Conservation (phyloP, 2,329 filamentous ascomycete genomes). For the Curvularia lunata region DNA sequence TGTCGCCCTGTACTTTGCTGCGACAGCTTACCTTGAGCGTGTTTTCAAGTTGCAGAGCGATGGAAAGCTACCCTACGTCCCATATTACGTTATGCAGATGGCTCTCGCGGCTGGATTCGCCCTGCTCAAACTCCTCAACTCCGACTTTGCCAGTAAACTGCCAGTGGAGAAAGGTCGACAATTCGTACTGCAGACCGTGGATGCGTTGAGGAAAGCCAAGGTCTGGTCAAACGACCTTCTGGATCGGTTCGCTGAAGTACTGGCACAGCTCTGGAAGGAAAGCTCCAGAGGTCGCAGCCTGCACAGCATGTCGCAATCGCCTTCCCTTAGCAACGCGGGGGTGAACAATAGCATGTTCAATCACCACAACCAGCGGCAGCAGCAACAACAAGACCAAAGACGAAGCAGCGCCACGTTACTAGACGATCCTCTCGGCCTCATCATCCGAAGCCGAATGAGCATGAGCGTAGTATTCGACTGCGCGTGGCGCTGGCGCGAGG, state of each 20-base stretch:
- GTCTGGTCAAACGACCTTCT: conserved; percentile 80
- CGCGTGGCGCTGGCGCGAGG: conserved; percentile 85
- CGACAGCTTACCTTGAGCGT: conserved; percentile 70
- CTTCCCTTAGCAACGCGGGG: conserved; percentile 41
- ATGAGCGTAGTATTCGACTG: conserved; percentile 86
- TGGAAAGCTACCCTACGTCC: conserved; percentile 68
- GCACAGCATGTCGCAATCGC: conserved; percentile 48
- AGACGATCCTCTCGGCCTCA: conserved; percentile 77
- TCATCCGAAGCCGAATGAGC: conserved; percentile 82
- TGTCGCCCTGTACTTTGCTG: conserved; percentile 75
- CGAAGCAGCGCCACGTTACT: conserved; percentile 48
- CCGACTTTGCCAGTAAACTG: conserved; percentile 71
- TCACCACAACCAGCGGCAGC: conserved; percentile 32
- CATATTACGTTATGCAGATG: conserved; percentile 84
- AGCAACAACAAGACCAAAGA: conserved; percentile 31
- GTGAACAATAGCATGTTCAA: conserved; percentile 45
- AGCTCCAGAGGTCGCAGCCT: conserved; percentile 48
- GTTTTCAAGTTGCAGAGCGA: conserved; percentile 61
- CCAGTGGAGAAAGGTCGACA: conserved; percentile 70
- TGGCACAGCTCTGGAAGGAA: conserved; percentile 84
- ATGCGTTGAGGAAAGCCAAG: conserved; percentile 73
- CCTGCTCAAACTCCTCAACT: conserved; percentile 76
- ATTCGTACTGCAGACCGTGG: conserved; percentile 74
- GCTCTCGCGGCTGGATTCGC: conserved; percentile 81
- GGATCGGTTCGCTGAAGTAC: conserved; percentile 80